phyloP scores from a whole-genome alignment of 306 rosid genomes.

The Dryas octopetala region DNA sequence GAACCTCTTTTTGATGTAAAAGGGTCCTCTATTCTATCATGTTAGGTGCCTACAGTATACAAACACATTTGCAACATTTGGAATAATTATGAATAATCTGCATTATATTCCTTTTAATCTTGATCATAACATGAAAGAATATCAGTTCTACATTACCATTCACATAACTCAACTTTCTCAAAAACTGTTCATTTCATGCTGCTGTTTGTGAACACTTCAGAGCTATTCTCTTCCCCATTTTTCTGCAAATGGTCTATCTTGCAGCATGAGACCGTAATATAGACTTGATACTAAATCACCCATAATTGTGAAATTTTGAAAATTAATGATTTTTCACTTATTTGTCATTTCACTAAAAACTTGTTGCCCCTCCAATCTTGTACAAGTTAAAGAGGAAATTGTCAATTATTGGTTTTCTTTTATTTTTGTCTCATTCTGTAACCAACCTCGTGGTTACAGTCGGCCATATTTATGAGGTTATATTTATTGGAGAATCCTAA shows the following conservation, averaged over 20 bases:
- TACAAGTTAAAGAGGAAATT: slow-evolving; percentile 1
- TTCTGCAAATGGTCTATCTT: neutral
- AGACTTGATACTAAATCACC: neutral
- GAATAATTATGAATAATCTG: neutral
- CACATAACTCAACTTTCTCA: neutral
- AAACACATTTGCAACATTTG: neutral
- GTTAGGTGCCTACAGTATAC: neutral
- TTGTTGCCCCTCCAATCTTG: neutral
- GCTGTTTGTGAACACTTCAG: neutral
- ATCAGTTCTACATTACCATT: neutral
- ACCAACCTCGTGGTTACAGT: neutral
- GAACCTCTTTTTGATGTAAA: slow-evolving; percentile 4
- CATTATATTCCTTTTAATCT: neutral
- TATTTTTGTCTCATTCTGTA: neutral
- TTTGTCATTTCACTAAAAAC: neutral
- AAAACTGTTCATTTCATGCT: neutral
- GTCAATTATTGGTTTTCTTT: neutral
- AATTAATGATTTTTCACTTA: neutral
- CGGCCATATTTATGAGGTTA: neutral
- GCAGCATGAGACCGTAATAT: neutral
- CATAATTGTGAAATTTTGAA: too few relatives aligned
- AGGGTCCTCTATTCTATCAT: neutral
- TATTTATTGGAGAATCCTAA: neutral
- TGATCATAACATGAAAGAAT: neutral
- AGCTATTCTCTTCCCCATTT: neutral